A percentile compares a stretch with the other conserved stretches of the same genome.
Evolutionary conservation across 2,329 filamentous ascomycete species (phyloP).

Genomic region (Talaromyces islandicus): DNA sequence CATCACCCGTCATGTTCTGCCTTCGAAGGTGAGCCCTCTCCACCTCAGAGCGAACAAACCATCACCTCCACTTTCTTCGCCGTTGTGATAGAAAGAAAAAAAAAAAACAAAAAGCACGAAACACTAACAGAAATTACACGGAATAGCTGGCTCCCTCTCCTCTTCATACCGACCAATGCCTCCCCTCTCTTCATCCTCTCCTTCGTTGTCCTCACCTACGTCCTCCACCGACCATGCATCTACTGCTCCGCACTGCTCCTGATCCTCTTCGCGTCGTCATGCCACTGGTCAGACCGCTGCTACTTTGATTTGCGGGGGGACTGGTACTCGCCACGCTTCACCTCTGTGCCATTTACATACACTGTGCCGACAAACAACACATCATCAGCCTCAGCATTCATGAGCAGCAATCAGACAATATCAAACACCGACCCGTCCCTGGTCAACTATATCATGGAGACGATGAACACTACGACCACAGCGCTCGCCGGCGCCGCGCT

Average conservation of each 20-base stretch:
- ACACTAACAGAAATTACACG: not conserved
- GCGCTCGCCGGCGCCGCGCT: conserved; percentile 62
- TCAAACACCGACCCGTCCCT: conserved; percentile 24
- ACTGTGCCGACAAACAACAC: conserved; percentile 8
- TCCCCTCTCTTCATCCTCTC: conserved; percentile 80
- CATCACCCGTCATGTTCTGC: conserved; percentile 54
- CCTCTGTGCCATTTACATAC: conserved; percentile 31
- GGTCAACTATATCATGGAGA: conserved; percentile 34
- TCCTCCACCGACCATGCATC: conserved; percentile 91
- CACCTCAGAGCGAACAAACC: not conserved
- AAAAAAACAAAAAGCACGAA: no score
- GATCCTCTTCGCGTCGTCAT: conserved; percentile 87
- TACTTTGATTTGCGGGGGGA: conserved; percentile 90
- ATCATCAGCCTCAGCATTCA: not conserved
- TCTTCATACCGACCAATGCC: conserved; percentile 82
- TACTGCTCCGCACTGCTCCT: conserved; percentile 96
- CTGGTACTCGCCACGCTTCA: conserved; percentile 80
- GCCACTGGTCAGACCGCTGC: conserved; percentile 81
- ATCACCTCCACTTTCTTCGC: not conserved
- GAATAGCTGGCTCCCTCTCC: conserved; percentile 72
- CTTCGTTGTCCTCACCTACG: conserved; percentile 89
- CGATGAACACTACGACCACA: conserved; percentile 64
- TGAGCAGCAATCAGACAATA: not conserved
- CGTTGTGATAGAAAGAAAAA: not conserved
- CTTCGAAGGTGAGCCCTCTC: conserved; percentile 51